Base-by-base conservation (phyloP, 371 early-diverging fungal species). In the Zancudomyces culisetae region DNA sequence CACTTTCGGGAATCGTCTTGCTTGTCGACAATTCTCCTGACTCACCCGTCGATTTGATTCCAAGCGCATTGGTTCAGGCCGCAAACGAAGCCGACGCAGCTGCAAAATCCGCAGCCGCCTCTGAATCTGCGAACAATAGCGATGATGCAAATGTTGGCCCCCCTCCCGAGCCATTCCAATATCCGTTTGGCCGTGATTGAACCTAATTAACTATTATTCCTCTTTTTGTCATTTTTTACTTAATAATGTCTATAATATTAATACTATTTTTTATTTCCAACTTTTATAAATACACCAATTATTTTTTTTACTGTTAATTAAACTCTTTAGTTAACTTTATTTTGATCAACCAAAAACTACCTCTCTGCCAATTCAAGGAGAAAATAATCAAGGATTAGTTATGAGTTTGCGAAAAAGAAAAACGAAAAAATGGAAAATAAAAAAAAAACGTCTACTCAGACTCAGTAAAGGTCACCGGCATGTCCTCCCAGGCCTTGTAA, bases 121-220 rank as follows among this genome's bases (percentile, higher is more conserved):
- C 35, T 35, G 35, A 6, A n/a, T 19, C 53, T 30, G 54, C 42
- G 20, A 56, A 54, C 30, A 57, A 47, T 26, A 56, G 45, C 2
- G 84, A 84, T 0, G 53, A 21, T 0, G 41, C 47, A 2, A 28
- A 23, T 12, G 39, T 42, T 57, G 75, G 83, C 27, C 73, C 73
- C 30, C 80, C 85, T 53, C 88, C 89, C 22, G 86, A 80, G 63
- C 86, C 90, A 8, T 90, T 90, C 55, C 85, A 83, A 59, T 89
- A 86, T 55, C 80, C 83, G 10, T 85, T 83, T 62, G 82, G 58
- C 29, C 56, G 35, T 26, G 70, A 65, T 18, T 39, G 12, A 42
- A 40, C 43, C n/a, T n/a, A n/a, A 8, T 13, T 12, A 39, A 4
- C 30, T n/a, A n/a, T n/a, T 41, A 43, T 46, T 51, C 29, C 6